Base-by-base conservation (phyloP, 208 protist genomes). In the Blechomonas ayalai region DNA sequence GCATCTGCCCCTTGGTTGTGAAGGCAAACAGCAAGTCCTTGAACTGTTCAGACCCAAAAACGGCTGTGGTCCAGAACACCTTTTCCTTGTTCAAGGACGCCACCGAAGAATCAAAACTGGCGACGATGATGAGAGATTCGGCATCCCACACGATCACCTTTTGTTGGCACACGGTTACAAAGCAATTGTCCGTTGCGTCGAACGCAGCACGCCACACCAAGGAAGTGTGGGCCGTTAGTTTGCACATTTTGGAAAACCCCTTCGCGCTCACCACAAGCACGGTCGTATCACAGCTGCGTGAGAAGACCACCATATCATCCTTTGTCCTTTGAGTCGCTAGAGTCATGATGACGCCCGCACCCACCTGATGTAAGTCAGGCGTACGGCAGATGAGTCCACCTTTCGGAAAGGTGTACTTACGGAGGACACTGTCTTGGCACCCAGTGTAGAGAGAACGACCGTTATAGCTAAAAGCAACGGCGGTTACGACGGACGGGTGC, bases 401-500 rank as follows among this genome's bases (percentile, higher is more conserved):
- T 24, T 76, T 81, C 10, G 65, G 63, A 12, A 49, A 41, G 8
- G 56, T 63, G 15, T 76, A 49, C 37, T 59, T 67, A 13, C 64
- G 59, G 24, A 80, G 38, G 6, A 67, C 28, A 47, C 79, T 75
- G 40, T 86, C 72, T 29, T 86, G 68, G 36, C 68, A 86, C 3
- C 77, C 77, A 18, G 62, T 70, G 53, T 76, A 82, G 18, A 86
- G n/a, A 31, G 59, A 49, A 22, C 59, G 60, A 4, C 68, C 72
- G 29, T 81, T 64, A 34, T 46, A 70, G 22, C 64, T 70, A 26
- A 81, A 64, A n/a, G 59, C 56, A 9, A 75, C 51, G 23, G 68
- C 69, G 10, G 72, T 78, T 25, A 85, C 76, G 22, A 81, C 69
- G 33, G 64, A 67, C 0, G 73, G 64, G 49, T 85, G 72, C 55